Base-by-base conservation (phyloP, 805 yeast species). In the Metschnikowia matae region DNA sequence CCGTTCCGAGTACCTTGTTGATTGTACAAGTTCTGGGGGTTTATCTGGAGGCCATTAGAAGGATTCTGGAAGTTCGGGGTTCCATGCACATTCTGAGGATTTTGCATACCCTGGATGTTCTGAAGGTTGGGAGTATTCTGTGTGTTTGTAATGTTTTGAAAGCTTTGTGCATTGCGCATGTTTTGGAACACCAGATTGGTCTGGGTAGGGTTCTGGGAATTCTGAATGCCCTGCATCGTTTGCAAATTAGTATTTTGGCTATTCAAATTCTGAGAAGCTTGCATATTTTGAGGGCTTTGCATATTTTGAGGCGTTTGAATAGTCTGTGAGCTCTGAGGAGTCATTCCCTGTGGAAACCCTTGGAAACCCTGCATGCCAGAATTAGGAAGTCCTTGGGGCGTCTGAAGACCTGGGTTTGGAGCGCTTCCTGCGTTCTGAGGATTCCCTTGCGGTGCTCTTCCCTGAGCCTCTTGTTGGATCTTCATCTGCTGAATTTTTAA, bases 401-500 rank as follows among this genome's bases (percentile, higher is more conserved):
- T 42, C 33, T 42, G 45, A 33, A 42, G 32, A 20, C 45, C 38
- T 21, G 37, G 37, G 35, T 42, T 42, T 8, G 38, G 21, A 13
- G 33, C 21, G 21, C 42, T 48, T 33, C 47, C 51, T 17, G 40
- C 15, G 23, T 40, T 34, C 20, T 46, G 55, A 14, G 54, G 49
- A 35, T 44, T 35, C 23, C 32, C 39, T 29, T 48, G 50, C 17
- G 23, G 43, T 17, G 46, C 49, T 15, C 39, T 50, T 17, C 33
- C 47, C 36, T 53, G 52, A 10, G 59, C 58, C 18, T 52, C 58
- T 48, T 57, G 63, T 46, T 67, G 67, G 45, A 58, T 65, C 40
- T 66, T 66, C 69, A 71, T 64, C 50, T 70, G 74, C 40, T 68
- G 69, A 44, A 72, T 62, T 61, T 63, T 45, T 61, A 56, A 59